Base-by-base conservation (phyloP, 768 basidiomycete genomes). In the Podaxis sp. region DNA sequence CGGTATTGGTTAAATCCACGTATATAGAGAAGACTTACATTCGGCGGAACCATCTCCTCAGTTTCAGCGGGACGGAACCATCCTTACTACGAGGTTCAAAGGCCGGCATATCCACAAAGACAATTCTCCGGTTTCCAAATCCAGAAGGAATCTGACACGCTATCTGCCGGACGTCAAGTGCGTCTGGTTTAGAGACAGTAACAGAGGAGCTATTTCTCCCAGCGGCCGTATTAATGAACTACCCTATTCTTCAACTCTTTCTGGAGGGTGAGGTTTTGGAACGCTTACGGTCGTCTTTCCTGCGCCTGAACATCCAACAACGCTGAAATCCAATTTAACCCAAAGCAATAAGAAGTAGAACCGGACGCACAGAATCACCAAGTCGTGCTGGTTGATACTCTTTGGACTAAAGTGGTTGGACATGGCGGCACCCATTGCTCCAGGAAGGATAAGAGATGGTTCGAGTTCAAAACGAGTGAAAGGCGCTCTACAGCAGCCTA, bases 181-280 rank as follows among this genome's bases (percentile, higher is more conserved):
- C 49, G n/a, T 57, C 57, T 0, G 66, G 63, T 38, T 52, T 57
- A 9, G 39, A n/a, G 42, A 59, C 52, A 1, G 54, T 33, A 22
- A 62, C 44, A 1, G 12, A 13, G 1, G 60, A 33, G n/a, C 51
- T 56, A 5, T 54, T 33, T 13, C 44, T 28, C 12, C 60, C 56
- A 1, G 44, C 38, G 24, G 55, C 66, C 19, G 51, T 54, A 36
- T 66, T 66, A 39, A 66, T 64, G 36, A 66, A 66, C 66, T 66
- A 28, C 4, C 19, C 15, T 22, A 6, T 15, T 36, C 22, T 15
- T 61, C 52, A 54, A 26, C 12, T 17, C 17, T 4, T 30, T 8
- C 22, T 33, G 24, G 6, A 4, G 5, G 2, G n/a, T 13, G 39
- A 19, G 4, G 33, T 52, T 12, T n/a, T 19, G 30, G 22, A 52